A percentile compares a stretch with the other conserved stretches of the same genome.
Evolutionary conservation across 495 filamentous ascomycete species (phyloP).

Genomic region (Penicillium pancosmium): DNA sequence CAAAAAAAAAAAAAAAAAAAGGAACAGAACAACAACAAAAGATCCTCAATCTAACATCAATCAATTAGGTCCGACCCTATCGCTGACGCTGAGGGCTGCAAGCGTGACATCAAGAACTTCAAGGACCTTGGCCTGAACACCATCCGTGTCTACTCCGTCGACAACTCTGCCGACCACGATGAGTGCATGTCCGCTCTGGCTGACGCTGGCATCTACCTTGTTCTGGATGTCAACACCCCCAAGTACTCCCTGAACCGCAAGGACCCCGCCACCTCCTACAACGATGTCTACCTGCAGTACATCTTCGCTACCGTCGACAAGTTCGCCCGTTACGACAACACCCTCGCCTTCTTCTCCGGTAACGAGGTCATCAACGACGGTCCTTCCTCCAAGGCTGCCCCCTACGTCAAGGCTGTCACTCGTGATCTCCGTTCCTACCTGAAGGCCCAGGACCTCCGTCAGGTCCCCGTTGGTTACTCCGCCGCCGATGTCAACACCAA

Average conservation of each 20-base stretch:
- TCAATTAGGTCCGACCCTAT: slow-evolving; percentile 65
- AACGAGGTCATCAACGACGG: slow-evolving; percentile 95
- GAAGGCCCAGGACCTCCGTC: slow-evolving; percentile 68
- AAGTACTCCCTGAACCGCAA: slow-evolving; percentile 83
- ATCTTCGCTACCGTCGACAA: slow-evolving; percentile 91
- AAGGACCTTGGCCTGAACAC: slow-evolving; percentile 87
- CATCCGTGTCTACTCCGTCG: slow-evolving; percentile 89
- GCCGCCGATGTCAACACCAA: slow-evolving; percentile 81
- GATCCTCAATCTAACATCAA: too few relatives aligned
- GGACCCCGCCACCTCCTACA: slow-evolving; percentile 79
- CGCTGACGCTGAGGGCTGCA: slow-evolving; percentile 68
- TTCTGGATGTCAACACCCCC: slow-evolving; percentile 81
- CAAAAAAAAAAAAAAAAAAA: too few relatives aligned
- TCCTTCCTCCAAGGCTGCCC: slow-evolving; percentile 71
- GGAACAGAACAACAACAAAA: too few relatives aligned
- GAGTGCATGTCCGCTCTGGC: slow-evolving; percentile 81
- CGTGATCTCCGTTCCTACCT: slow-evolving; percentile 92
- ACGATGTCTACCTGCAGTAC: slow-evolving; percentile 87
- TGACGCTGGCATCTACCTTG: slow-evolving; percentile 88
- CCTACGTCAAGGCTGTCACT: slow-evolving; percentile 91
- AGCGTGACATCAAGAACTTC: slow-evolving; percentile 83
- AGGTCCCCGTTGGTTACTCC: slow-evolving; percentile 91
- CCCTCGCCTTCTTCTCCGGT: slow-evolving; percentile 91
- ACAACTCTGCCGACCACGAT: slow-evolving; percentile 83
- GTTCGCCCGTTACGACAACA: slow-evolving; percentile 87